A percentile compares a stretch with the other conserved stretches of the same genome.
phyloP scores from a whole-genome alignment of 2,329 filamentous ascomycete species.

The Didymella keratinophila region DNA sequence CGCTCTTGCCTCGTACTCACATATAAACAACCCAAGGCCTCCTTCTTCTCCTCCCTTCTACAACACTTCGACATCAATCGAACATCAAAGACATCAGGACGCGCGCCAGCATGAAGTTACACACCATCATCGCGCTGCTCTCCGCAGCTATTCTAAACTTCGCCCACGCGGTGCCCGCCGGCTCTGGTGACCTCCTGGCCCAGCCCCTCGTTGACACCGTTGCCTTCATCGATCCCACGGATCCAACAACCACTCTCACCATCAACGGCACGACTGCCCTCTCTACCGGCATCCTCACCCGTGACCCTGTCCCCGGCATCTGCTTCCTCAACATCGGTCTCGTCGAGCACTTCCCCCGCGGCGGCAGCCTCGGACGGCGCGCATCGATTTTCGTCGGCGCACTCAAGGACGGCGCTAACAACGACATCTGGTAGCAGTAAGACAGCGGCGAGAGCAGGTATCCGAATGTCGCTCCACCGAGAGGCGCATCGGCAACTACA shows the following conservation, averaged over 20 bases:
- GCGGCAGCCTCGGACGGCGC: neutral
- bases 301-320: neutral
- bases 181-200: neutral
- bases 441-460: neutral
- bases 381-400: neutral
- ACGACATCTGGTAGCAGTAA: neutral
- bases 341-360: constrained; percentile 1
- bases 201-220: neutral
- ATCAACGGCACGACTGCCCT: neutral
- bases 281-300: neutral
- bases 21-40: neutral
- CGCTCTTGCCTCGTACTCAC: neutral
- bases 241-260: too few species aligned
- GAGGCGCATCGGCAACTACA: neutral
- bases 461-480: neutral
- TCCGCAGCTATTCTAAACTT: neutral
- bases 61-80: neutral
- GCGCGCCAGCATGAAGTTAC: neutral
- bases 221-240: neutral
- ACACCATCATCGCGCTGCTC: neutral
- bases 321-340: neutral
- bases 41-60: neutral
- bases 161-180: neutral
- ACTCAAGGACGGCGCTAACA: neutral
- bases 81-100: neutral